Base-by-base conservation (phyloP, 1,284 basidiomycete species). In the Amylostereum chailletii region DNA sequence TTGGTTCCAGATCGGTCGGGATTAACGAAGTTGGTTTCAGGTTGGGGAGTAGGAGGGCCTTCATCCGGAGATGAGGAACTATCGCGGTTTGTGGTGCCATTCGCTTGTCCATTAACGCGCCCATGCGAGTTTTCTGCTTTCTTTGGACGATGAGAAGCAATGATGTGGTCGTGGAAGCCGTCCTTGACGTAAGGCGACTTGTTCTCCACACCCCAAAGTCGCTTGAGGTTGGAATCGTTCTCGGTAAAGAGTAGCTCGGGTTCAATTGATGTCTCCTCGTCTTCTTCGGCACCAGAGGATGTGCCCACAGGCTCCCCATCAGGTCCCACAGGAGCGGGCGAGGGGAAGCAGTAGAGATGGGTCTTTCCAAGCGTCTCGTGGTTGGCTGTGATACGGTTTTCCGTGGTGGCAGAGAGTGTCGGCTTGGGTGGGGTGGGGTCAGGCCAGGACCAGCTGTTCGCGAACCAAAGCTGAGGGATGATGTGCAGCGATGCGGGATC, bases 101-200 rank as follows among this genome's bases (percentile, higher is more conserved):
- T 68, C 66, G 42, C 76, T 52, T 69, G 73, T 3, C 70, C 69
- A 1, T 67, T 59, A 60, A 77, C 77, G 53, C 65, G 62, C 65
- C 62, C 61, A 55, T 72, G 52, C 36, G 56, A 57, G 0, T 56
- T 52, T 8, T 52, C 57, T 4, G 59, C 49, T 4, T 50, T 47
- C 11, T 77, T 67, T 4, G 86, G 86, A 48, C 90, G 84, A 67
- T 97, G 94, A 10, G 73, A 74, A 3, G 84, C 83, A 55, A 98
- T 84, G 65, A 98, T 90, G 64, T 98, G 90, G 65, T 98, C 94
- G 63, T 99, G 94, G 76, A 99, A 98, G n/a, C 88, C 94, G 62
- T 99, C 95, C 71, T 99, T 99, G 60, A 90, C 90, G 63, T 86
- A 94, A 1, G 80, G 77, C 0, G 82, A 83, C 51, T 79, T 73